Evolutionary conservation across 2,329 filamentous ascomycete species (phyloP).

Genomic region (Diaporthe aspalathi): DNA sequence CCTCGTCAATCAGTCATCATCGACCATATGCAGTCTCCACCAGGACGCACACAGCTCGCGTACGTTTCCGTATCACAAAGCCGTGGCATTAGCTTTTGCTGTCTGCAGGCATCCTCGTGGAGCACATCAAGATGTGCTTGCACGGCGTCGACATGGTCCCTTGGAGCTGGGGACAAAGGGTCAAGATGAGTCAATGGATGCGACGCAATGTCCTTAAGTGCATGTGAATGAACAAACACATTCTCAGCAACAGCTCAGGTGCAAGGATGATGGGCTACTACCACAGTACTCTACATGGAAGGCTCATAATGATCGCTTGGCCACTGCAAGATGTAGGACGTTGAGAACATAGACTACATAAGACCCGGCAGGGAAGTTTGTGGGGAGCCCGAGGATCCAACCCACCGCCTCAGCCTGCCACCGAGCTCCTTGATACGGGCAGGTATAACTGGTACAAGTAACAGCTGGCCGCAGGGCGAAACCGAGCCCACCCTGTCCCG

Average conservation of each 20-base stretch:
- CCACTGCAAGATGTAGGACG: slow-evolving; percentile 16
- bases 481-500: slow-evolving; percentile 12
- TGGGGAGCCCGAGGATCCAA: slow-evolving; percentile 26
- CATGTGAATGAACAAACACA: background rate
- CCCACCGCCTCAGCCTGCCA: slow-evolving; percentile 23
- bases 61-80: slow-evolving; percentile 15
- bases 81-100: slow-evolving; percentile 11
- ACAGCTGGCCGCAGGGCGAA: slow-evolving; percentile 5
- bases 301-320: background rate
- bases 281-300: background rate
- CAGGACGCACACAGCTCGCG: slow-evolving; percentile 26
- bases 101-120: slow-evolving; percentile 29
- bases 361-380: slow-evolving; percentile 10
- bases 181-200: slow-evolving; percentile 11
- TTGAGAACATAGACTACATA: slow-evolving; percentile 16
- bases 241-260: background rate
- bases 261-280: background rate
- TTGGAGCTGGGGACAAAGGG: slow-evolving; percentile 19
- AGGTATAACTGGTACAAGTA: slow-evolving; percentile 8
- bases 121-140: slow-evolving; percentile 19
- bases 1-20: slow-evolving; percentile 30
- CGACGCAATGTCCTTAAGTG: slow-evolving; percentile 4
- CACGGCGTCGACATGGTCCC: background rate
- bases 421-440: slow-evolving; percentile 11
- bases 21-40: slow-evolving; percentile 25